phyloP scores from a whole-genome alignment of 805 yeast genomes.

The Spathaspora passalidarum region DNA sequence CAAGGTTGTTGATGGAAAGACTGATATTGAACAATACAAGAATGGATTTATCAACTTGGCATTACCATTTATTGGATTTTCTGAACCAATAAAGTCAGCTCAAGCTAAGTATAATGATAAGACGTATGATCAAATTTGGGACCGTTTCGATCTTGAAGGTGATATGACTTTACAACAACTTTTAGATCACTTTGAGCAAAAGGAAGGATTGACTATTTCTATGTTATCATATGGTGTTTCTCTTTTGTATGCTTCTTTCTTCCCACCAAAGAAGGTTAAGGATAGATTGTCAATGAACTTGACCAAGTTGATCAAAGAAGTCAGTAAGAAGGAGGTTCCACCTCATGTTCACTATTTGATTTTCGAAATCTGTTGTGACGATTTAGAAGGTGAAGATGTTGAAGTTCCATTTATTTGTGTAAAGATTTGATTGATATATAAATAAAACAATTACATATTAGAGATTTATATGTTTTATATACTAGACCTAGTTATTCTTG shows the following conservation, averaged over 20 bases:
- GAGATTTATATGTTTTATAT: constrained; percentile 1
- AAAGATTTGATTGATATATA: constrained; percentile 19
- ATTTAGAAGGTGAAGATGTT: constrained; percentile 88
- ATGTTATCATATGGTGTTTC: constrained; percentile 93
- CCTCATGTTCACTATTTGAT: constrained; percentile 72
- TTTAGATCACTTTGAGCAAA: constrained; percentile 68
- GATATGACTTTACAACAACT: constrained; percentile 73
- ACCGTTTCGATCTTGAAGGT: constrained; percentile 79
- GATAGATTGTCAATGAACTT: constrained; percentile 69
- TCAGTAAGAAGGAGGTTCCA: constrained; percentile 80
- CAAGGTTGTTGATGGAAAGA: constrained; percentile 78
- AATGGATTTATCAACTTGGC: constrained; percentile 93
- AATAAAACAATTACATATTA: constrained; percentile 1
- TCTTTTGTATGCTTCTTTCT: constrained; percentile 86
- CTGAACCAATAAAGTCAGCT: constrained; percentile 89
- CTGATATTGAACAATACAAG: constrained; percentile 78
- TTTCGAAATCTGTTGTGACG: constrained; percentile 91
- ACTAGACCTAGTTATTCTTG: constrained; percentile 4
- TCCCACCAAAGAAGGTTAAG: constrained; percentile 84
- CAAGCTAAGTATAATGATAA: constrained; percentile 78
- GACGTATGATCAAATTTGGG: constrained; percentile 90
- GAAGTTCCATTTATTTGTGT: constrained; percentile 88
- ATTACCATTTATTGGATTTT: constrained; percentile 92
- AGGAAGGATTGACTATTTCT: constrained; percentile 82
- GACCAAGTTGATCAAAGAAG: constrained; percentile 75